Evolutionary conservation across 495 filamentous ascomycete species (phyloP), one percentile per base, ranked within the genome.

Genomic region (Hypoxylon cercidicola): DNA sequence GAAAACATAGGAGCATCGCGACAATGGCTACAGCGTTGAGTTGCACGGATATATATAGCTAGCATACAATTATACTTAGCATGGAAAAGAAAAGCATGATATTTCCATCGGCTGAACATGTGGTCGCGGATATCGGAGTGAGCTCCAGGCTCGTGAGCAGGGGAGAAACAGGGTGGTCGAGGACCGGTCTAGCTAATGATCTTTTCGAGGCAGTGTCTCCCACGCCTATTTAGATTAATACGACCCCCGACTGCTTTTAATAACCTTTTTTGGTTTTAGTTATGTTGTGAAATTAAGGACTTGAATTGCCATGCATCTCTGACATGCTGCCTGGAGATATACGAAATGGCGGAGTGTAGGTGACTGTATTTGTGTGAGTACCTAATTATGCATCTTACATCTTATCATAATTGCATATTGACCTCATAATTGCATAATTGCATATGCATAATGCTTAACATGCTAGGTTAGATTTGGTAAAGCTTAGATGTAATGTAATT

Each of bases 191-290:
- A 61, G 40, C 46, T 43, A 23, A 55, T 13, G 23, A 57, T 62
- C 45, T 66, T 12, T 57, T 21, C 37, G 15, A 56, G 52, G 52
- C 52, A 30, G 28, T 56, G 30, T 57, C 34, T 43, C 37, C n/a
- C 30, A 6, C 21, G 52, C 52, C 57, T 66, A 57, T 53, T 63
- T 68, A 58, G 64, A 68, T 43, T 23, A 68, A 68, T 59, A 68
- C 44, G 39, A 59, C 54, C 35, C 25, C 51, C 15, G 32, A 41
- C 54, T 50, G 35, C 59, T 59, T 55, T 63, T 63, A 63, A 59
- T 58, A 59, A 49, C 45, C 9, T 15, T 53, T 37, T 37, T 18
- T 9, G 11, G 11, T 13, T 18, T 37, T 64, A 25, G 43, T 44
- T 3, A 41, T 49, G 35, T 25, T 23, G 32, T 41, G 55, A 37